Evolutionary conservation across 139 green algal genomes (phyloP), one percentile per base, ranked within the genome.

Genomic region (Chlorella sp.): DNA sequence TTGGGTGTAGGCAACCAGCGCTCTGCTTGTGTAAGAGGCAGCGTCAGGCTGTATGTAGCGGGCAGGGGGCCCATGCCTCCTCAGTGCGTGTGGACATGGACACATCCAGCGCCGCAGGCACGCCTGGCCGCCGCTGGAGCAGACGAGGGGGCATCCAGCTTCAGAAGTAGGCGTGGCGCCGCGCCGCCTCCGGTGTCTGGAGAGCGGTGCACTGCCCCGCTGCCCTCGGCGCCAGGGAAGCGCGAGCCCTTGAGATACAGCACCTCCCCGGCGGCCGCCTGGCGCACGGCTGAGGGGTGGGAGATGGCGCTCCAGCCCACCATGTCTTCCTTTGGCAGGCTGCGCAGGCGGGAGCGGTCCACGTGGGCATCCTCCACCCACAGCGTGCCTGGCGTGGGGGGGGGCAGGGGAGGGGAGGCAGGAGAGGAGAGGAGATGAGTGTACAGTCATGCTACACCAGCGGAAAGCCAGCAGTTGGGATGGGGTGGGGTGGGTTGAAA

Each of bases 341-440:
- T 37, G 80, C 42, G 42, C 42, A 85, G 40, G 80, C 80, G 80
- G 42, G 80, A 5, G 42, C 80, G 42, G 48, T 85, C 80, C 40
- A 85, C 80, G 48, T 85, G 42, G 80, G 39, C 21, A 42, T 85
- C 80, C 48, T 85, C 80, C 28, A 85, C 80, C 80, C 80, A 85
- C 42, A 64, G 40, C 22, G 80, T 85, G 80, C 80, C 80, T 85
- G 80, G 3, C 15, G 48, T 57, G 48, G 9, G 7, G 9, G 48
- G 48, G 48, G 48, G 9, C 48, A 9, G 48, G 48, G 48, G 48
- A 5, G 48, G 48, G 48, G 48, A 57, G 48, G 48, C 9, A 57
- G 48, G 48, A 57, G 48, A 57, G 5, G 48, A 57, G 48, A 57
- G 48, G 48, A 57, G 48, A 57, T 16, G 9, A 57, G 48, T 57